phyloP scores from a whole-genome alignment of 495 filamentous ascomycete species.

The Zalerion maritima region DNA sequence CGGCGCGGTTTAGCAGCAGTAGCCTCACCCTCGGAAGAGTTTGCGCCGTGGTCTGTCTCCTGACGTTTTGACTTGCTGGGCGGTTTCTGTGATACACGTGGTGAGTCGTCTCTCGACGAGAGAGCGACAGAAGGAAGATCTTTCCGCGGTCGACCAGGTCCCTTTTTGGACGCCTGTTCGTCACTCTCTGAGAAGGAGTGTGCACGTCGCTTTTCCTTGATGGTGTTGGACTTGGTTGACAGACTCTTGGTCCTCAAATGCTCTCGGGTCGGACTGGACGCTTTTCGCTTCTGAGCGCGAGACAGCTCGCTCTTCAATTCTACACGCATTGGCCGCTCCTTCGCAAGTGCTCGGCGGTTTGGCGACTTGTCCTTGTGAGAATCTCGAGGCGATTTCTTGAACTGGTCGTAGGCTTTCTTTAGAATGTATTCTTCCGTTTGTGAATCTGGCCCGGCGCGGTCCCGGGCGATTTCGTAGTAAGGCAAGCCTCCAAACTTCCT shows the following conservation, averaged over 20 bases:
- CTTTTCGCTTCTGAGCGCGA: conserved; percentile 29
- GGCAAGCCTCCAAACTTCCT: conserved; percentile 52
- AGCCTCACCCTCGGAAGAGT: conserved; percentile 38
- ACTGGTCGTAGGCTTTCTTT: conserved; percentile 62
- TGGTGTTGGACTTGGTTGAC: conserved; percentile 22
- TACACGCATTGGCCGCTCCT: conserved; percentile 32
- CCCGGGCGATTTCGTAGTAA: conserved; percentile 72
- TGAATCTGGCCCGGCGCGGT: conserved; percentile 74
- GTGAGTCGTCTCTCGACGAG: conserved; percentile 39
- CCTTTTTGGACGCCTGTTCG: conserved; percentile 29
- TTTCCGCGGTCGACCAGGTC: conserved; percentile 32
- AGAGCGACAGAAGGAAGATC: conserved; percentile 28
- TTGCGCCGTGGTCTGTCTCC: conserved; percentile 31
- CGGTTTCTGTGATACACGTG: conserved; percentile 24
- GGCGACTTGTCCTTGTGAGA: conserved; percentile 35
- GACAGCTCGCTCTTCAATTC: conserved; percentile 27
- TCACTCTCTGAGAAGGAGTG: conserved; percentile 23
- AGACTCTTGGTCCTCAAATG: conserved; percentile 19
- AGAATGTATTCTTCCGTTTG: conserved; percentile 75
- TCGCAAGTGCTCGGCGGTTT: conserved; percentile 31
- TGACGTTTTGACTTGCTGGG: conserved; percentile 27
- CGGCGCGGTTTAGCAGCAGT: conserved; percentile 41
- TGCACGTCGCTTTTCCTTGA: conserved; percentile 26
- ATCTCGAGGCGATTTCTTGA: conserved; percentile 30
- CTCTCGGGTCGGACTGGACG: conserved; percentile 33